Evolutionary conservation across 768 basidiomycete species (phyloP).

Genomic region (Psilocybe cyanescens): DNA sequence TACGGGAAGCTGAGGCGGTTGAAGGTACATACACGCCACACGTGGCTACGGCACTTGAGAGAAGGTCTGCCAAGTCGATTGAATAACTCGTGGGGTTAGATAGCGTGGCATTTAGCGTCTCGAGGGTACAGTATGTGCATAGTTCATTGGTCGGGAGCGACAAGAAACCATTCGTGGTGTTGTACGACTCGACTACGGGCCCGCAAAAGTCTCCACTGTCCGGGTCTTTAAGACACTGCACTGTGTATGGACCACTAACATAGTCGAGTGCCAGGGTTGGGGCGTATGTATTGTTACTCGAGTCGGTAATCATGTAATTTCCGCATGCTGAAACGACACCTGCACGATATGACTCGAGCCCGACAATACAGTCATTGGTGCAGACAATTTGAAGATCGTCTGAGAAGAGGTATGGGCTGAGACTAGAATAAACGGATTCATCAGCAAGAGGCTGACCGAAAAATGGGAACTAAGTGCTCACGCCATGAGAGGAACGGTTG

Average conservation of each 20-base stretch:
- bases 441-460: not conserved
- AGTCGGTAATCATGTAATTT: conserved; percentile 16
- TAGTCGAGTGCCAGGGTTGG: conserved; percentile 26
- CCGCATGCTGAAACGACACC: conserved; percentile 24
- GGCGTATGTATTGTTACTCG: conserved; percentile 22
- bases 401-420: conserved; percentile 7
- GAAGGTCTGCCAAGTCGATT: conserved; percentile 9
- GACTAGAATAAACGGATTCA: conserved; percentile 1
- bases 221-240: conserved; percentile 26
- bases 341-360: conserved; percentile 23
- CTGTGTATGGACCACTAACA: conserved; percentile 24
- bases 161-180: conserved; percentile 21
- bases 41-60: conserved; percentile 18
- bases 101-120: conserved; percentile 25
- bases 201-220: conserved; percentile 19
- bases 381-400: conserved; percentile 18
- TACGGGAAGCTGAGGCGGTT: not conserved
- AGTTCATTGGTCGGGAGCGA: conserved; percentile 22
- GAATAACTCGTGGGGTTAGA: conserved; percentile 18
- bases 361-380: conserved; percentile 20
- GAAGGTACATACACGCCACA: conserved; percentile 20
- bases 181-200: conserved; percentile 16
- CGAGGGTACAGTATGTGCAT: conserved; percentile 27
- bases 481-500: conserved; percentile 17
- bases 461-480: not conserved